Evolutionary conservation across 2,329 filamentous ascomycete species (phyloP).

Genomic region (Grosmannia clavigera): DNA sequence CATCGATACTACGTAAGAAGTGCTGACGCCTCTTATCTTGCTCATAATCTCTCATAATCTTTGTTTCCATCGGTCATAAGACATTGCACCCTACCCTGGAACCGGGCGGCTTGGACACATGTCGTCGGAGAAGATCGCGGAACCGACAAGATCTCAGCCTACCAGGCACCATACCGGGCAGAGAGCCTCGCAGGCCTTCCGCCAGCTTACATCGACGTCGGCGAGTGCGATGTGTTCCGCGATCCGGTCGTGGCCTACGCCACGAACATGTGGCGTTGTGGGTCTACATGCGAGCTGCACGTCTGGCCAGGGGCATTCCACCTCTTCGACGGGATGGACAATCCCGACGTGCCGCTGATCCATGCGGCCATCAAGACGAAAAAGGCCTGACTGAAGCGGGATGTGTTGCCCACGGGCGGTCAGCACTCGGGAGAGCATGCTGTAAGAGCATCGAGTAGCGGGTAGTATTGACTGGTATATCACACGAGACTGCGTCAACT

Average conservation of each 20-base stretch:
- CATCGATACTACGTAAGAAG: no score
- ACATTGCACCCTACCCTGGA: not conserved
- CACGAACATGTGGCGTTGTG: not conserved
- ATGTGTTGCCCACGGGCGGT: not conserved
- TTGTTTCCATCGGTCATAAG: no score
- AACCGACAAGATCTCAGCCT: not conserved
- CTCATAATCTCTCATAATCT: not conserved
- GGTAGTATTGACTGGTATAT: not conserved
- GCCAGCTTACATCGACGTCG: slow-evolving; percentile 1
- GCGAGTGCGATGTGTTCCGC: slow-evolving; percentile 2
- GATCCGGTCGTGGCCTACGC: not conserved
- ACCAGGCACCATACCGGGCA: not conserved
- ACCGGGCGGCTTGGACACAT: not conserved
- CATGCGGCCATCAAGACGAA: not conserved
- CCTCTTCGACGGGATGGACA: not conserved
- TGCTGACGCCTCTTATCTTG: not conserved
- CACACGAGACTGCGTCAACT: not conserved
- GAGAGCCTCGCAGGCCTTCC: not conserved
- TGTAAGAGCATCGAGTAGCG: not conserved
- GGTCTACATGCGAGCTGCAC: slow-evolving; percentile 1
- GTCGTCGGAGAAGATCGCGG: not conserved
- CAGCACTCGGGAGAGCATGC: no score
- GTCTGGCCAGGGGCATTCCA: slow-evolving; percentile 2
- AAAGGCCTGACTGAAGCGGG: not conserved
- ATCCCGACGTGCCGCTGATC: not conserved